Conservation (phyloP, 352 stramenopile species). For the Plasmopara muralis region DNA sequence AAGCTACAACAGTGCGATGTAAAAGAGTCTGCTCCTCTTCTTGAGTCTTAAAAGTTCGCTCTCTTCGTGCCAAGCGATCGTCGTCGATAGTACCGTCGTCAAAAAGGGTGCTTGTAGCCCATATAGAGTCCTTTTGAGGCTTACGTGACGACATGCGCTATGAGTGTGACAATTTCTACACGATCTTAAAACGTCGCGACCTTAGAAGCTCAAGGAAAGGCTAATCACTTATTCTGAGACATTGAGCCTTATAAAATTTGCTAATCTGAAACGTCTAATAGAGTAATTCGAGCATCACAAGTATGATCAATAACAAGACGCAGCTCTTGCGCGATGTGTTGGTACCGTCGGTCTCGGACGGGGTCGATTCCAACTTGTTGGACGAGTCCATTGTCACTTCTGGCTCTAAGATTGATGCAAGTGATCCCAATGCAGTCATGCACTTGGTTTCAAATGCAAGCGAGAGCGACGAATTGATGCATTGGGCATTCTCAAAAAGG, state of each 20-base stretch:
- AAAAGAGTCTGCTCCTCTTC: slow-evolving; percentile 64
- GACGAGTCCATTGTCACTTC: slow-evolving; percentile 2
- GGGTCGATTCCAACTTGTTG: slow-evolving; percentile 8
- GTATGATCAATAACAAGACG: background rate
- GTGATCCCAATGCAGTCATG: slow-evolving; percentile 1
- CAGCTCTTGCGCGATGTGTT: background rate
- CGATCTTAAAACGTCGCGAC: background rate
- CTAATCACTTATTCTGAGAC: background rate
- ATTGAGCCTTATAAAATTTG: background rate
- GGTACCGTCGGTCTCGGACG: slow-evolving; percentile 2
- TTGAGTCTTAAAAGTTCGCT: slow-evolving; percentile 31
- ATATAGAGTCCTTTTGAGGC: slow-evolving; percentile 17
- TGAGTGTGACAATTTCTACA: background rate
- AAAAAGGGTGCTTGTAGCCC: slow-evolving; percentile 20
- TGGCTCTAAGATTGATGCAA: slow-evolving; percentile 1
- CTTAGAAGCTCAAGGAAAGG: background rate
- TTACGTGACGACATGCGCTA: slow-evolving; percentile 14
- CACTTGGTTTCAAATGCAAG: slow-evolving; percentile 25
- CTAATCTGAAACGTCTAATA: slow-evolving; percentile 1
- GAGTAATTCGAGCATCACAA: background rate
- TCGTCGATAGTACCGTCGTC: slow-evolving; percentile 15
- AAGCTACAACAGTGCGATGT: slow-evolving; percentile 59
- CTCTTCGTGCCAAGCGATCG: slow-evolving; percentile 24
- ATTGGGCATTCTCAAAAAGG: slow-evolving; percentile 28
- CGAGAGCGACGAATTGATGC: slow-evolving; percentile 18